Evolutionary conservation across 208 protist genomes (phyloP).

Genomic region (Angomonas desouzai): DNA sequence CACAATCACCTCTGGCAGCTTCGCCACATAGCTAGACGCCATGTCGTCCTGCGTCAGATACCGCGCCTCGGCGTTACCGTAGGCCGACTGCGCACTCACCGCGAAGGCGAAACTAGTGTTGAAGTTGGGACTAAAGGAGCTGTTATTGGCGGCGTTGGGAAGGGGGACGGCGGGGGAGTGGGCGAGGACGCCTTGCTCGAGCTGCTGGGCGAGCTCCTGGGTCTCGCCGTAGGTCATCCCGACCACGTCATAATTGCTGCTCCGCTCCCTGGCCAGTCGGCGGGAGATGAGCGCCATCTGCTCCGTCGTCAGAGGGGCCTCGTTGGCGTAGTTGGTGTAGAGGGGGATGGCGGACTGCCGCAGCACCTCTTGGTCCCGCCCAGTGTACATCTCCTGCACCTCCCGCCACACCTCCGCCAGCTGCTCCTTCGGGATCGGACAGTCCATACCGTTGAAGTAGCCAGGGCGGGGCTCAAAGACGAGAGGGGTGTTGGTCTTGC

Average conservation of each 20-base stretch:
- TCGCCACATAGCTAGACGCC: not conserved
- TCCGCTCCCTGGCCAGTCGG: slow-evolving; percentile 33
- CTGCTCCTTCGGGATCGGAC: slow-evolving; percentile 48
- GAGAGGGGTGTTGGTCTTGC: not conserved
- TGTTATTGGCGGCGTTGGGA: not conserved
- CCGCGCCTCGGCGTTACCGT: slow-evolving; percentile 28
- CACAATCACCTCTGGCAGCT: not conserved
- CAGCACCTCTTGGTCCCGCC: slow-evolving; percentile 17
- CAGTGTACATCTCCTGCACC: slow-evolving; percentile 28
- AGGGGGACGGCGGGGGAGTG: not conserved
- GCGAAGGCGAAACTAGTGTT: not conserved
- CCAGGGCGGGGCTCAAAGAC: slow-evolving; percentile 12
- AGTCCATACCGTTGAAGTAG: slow-evolving; percentile 30
- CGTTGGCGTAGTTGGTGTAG: slow-evolving; percentile 36
- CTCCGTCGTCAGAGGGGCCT: slow-evolving; percentile 28
- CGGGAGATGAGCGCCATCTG: slow-evolving; percentile 34
- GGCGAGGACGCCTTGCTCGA: not conserved
- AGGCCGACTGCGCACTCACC: slow-evolving; percentile 33
- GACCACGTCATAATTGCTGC: slow-evolving; percentile 44
- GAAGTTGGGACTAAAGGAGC: not conserved
- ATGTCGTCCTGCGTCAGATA: slow-evolving; percentile 35
- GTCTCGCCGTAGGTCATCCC: slow-evolving; percentile 49
- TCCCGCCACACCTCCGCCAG: slow-evolving; percentile 48
- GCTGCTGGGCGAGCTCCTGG: slow-evolving; percentile 8
- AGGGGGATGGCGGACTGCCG: slow-evolving; percentile 53